Conservation (phyloP, 768 basidiomycete species). For the Pulveroboletus frians region DNA sequence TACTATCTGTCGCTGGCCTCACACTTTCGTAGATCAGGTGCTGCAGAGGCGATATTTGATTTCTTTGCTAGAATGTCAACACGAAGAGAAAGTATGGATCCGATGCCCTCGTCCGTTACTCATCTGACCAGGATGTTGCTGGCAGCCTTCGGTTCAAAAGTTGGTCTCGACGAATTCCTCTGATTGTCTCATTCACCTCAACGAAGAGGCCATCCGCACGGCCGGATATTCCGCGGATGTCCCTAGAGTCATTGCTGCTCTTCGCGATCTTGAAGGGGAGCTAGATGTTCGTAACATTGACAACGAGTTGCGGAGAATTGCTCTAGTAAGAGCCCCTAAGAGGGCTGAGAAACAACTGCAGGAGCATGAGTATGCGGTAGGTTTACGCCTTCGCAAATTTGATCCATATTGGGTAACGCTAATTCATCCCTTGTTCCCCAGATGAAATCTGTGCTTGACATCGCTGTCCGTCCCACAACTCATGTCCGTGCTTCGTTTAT, state of each 20-base stretch:
- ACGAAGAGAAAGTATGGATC: slow-evolving; percentile 70
- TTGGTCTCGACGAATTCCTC: slow-evolving; percentile 42
- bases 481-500: slow-evolving; percentile 49
- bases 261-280: slow-evolving; percentile 46
- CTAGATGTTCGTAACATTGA: slow-evolving; percentile 43
- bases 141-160: slow-evolving; percentile 16
- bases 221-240: slow-evolving; percentile 51
- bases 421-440: slow-evolving; percentile 24
- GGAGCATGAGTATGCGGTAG: slow-evolving; percentile 48
- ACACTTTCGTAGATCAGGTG: slow-evolving; percentile 42
- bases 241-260: slow-evolving; percentile 43
- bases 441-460: slow-evolving; percentile 55
- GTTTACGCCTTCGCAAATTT: slow-evolving; percentile 6
- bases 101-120: slow-evolving; percentile 14
- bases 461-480: slow-evolving; percentile 58
- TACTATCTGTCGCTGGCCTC: slow-evolving; percentile 4
- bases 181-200: slow-evolving; percentile 55
- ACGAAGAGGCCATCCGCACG: slow-evolving; percentile 61
- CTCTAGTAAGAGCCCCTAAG: slow-evolving; percentile 36
- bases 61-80: slow-evolving; percentile 68
- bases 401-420: not conserved
- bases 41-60: slow-evolving; percentile 55
- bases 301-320: slow-evolving; percentile 38
- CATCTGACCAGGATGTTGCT: slow-evolving; percentile 46
- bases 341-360: slow-evolving; percentile 43